Base-by-base conservation (phyloP, 139 green algal species). In the Auxenochlorella pyrenoidosa region DNA sequence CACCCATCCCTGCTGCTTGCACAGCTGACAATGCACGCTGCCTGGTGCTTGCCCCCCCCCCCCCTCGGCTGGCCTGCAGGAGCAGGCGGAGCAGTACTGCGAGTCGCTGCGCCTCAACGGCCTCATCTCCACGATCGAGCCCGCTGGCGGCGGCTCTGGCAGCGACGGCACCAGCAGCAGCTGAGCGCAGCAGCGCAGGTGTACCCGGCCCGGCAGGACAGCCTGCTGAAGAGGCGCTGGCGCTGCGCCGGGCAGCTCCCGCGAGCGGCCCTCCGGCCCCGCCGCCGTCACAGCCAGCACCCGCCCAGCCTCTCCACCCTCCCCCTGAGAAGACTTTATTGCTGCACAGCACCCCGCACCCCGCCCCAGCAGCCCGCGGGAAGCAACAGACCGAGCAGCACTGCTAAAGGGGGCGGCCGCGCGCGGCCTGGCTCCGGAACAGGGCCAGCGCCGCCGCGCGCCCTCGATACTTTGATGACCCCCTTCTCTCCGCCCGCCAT, bases 21-120 rank as follows among this genome's bases (percentile, higher is more conserved):
- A 16, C 15, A 0, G 0, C 15, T 1, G 66, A 16, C 30, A 73
- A 41, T 2, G 66, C 70, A 47, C 18, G 13, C 30, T 36, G 24
- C 63, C 26, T 41, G 6, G 26, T 32, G 47, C 12, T 41, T 34
- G 28, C 21, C 18, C 32, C 47, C 21, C 30, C 47, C 1, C 32
- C 32, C 47, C 47, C 28, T 28, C 41, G 19, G 38, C 40, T 79
- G 75, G 51, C 43, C 58, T 44, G 79, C 79, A 84, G 82, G 93
- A 98, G 4, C 91, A 95, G 71, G 97, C 97, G 0, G 97, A 99
- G 92, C 84, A 87, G 15, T 98, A 98, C 79, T 97, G 95, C 78
- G 93, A 98, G 81, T 87, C 79, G 24, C 79, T 99, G 90, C 92
- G 97, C 5, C 83, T 91, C 32, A 98, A 98, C 76, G 97, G 97